Evolutionary conservation across 2,329 filamentous ascomycete genomes (phyloP), one percentile per base, ranked within the genome.

Genomic region (Fusarium agapanthi): DNA sequence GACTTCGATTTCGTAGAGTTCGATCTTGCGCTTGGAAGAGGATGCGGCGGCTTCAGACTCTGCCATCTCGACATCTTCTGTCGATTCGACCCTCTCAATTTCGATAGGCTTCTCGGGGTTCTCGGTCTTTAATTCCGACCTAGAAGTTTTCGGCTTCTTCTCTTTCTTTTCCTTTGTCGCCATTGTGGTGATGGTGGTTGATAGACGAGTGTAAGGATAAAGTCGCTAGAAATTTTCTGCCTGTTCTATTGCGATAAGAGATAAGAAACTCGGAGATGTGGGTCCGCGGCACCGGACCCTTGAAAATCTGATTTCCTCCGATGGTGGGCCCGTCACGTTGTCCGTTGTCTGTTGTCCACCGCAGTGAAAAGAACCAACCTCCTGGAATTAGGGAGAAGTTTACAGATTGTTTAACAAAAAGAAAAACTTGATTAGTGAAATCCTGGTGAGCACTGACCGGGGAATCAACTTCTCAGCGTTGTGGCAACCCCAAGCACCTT

Each of bases 1-100:
- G 80, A 99, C 95, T 81, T 97, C 94, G 78, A 99, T 92, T 77
- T 95, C 93, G 53, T 91, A 88, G 61, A 88, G 81, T 61, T 86
- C 83, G 55, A 90, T 85, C 83, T 95, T 96, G 82, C 93, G 92
- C 85, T 97, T 92, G 63, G 74, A 61, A 7, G 79, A 79, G 30
- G 68, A 48, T 7, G 51, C 51, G n/a, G 58, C 56, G 34, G 66
- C 67, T 28, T 76, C 67, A 43, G 68, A 37, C 20, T 67, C 62
- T 41, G 62, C 40, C 54, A 72, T 72, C 30, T 74, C 65, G 48
- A 56, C 64, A 53, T 68, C 62, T 54, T 62, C 51, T 61, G 69
- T 59, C 16, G 65, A 38, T 56, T 71, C 67, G 40, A 45, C 55
- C 60, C 69, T 61, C 58, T 75, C 65, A 32, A 45, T 35, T 48